Percentiles rank a stretch among this genome's conserved stretches.
Conservation (phyloP, 441 rosid genomes). For the Sinapis alba region DNA sequence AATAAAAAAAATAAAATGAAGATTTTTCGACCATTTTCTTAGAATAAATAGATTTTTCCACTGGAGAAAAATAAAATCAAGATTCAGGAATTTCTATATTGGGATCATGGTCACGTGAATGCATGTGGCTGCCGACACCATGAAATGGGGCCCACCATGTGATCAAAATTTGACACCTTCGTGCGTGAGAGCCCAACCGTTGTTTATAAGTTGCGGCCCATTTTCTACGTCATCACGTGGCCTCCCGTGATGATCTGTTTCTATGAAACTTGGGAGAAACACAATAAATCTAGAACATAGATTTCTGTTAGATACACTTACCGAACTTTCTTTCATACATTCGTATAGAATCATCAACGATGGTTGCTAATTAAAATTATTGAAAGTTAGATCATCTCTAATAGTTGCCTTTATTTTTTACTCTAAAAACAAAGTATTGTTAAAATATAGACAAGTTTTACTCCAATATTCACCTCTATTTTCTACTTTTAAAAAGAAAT, state of each 20-base stretch:
- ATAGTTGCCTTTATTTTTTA: too few relatives aligned
- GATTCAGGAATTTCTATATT: not conserved
- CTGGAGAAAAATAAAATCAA: not conserved
- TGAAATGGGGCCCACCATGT: not conserved
- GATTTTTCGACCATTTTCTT: not conserved
- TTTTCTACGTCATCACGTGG: slow-evolving; percentile 21
- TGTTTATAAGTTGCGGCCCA: not conserved
- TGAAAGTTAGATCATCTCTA: not conserved
- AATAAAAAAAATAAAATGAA: not conserved
- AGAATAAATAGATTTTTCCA: not conserved
- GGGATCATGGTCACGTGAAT: slow-evolving; percentile 27
- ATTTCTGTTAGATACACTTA: not conserved
- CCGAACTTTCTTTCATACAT: slow-evolving; percentile 11
- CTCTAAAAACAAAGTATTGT: too few relatives aligned
- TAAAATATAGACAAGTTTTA: too few relatives aligned
- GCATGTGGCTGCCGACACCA: slow-evolving; percentile 37
- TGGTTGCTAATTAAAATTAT: not conserved
- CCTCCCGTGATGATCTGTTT: slow-evolving; percentile 2
- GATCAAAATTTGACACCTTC: not conserved
- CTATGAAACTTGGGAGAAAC: not conserved
- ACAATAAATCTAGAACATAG: not conserved
- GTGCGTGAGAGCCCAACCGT: slow-evolving; percentile 30
- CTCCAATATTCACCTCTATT: too few relatives aligned
- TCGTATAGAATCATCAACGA: not conserved
- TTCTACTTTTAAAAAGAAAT: too few relatives aligned